Percentiles rank a stretch among this genome's conserved stretches.
These are phyloP conservation scores for Leccinum pachyderme DNA, from an alignment of 1,284 basidiomycete species.

Conservation along the genomic window DNA sequence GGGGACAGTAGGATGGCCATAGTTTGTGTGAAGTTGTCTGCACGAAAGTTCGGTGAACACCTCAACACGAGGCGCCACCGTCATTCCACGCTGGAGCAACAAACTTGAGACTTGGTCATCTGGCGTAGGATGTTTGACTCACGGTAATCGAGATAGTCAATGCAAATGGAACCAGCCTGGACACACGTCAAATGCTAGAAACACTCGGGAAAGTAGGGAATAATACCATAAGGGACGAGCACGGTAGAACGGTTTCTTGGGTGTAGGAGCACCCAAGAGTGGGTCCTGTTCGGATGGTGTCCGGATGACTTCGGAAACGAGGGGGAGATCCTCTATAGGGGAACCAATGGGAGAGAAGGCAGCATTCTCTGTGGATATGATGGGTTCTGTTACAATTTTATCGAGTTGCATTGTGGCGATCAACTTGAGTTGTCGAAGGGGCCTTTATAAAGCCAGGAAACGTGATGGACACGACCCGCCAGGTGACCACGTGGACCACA, in stretches of 20 bases:
- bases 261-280: slow-evolving; percentile 17
- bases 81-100: slow-evolving; percentile 66
- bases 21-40: slow-evolving; percentile 48
- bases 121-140: slow-evolving; percentile 27
- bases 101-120: not conserved
- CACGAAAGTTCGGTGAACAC: slow-evolving; percentile 78
- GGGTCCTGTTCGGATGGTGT: slow-evolving; percentile 29
- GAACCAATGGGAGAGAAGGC: slow-evolving; percentile 25
- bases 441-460: slow-evolving; percentile 27
- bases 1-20: slow-evolving; percentile 38
- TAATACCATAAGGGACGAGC: slow-evolving; percentile 60
- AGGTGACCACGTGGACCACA: slow-evolving; percentile 6
- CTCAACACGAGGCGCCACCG: slow-evolving; percentile 71
- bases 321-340: slow-evolving; percentile 19
- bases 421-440: not conserved
- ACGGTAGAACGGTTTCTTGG: slow-evolving; percentile 65
- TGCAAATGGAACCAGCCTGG: slow-evolving; percentile 74
- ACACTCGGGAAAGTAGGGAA: slow-evolving; percentile 11
- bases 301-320: slow-evolving; percentile 4
- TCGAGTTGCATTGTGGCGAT: slow-evolving; percentile 27
- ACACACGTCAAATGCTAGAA: slow-evolving; percentile 5
- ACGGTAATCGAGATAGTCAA: slow-evolving; percentile 64
- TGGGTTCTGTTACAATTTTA: slow-evolving; percentile 34
- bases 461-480: slow-evolving; percentile 24
- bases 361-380: slow-evolving; percentile 35